Evolutionary conservation across 768 basidiomycete genomes (phyloP), one percentile per base, ranked within the genome.

Genomic region (Nidula microcarpa): DNA sequence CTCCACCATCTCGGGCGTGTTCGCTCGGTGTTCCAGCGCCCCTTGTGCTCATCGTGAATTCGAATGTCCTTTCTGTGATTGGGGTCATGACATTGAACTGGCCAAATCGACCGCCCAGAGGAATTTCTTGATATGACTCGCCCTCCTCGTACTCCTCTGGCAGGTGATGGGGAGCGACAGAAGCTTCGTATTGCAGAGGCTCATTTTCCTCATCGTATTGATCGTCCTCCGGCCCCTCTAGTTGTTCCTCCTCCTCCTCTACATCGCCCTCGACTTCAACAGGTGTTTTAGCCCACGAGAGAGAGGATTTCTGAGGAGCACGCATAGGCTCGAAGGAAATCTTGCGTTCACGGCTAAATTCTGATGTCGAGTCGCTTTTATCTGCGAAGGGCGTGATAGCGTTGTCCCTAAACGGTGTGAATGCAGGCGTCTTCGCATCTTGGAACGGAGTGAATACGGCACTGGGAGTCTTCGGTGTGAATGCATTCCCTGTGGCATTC

Each of bases 61-160:
- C 97, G 61, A 82, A 82, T 8, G 97, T 98, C 41, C 95, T 79
- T 68, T 99, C 97, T 10, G 92, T 92, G 68, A 98, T 98, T 2
- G 97, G 96, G 7, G 96, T 98, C 94, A 99, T 94, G 52, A 95
- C 86, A 63, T 89, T 86, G 70, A 98, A 90, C 53, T 80, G 77
- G 35, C 88, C 89, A 63, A 91, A 89, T 30, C 90, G 81, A 14
- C 89, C 86, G 13, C 86, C 87, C 49, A 87, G 74, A 32, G 88
- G 86, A 16, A 77, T 70, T 18, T 78, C 74, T 47, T 70, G 73
- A 54, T 70, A 76, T 6, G 68, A 73, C 33, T 73, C 68, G 5
- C 65, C 69, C 37, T 73, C 73, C 13, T 76, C 74, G n/a, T 60
- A 64, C 13, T 65, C 64, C 18, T 69, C 62, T 8, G 62, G 63